Base-by-base conservation (phyloP, 2,329 filamentous ascomycete species). In the Clarireedia paspali region DNA sequence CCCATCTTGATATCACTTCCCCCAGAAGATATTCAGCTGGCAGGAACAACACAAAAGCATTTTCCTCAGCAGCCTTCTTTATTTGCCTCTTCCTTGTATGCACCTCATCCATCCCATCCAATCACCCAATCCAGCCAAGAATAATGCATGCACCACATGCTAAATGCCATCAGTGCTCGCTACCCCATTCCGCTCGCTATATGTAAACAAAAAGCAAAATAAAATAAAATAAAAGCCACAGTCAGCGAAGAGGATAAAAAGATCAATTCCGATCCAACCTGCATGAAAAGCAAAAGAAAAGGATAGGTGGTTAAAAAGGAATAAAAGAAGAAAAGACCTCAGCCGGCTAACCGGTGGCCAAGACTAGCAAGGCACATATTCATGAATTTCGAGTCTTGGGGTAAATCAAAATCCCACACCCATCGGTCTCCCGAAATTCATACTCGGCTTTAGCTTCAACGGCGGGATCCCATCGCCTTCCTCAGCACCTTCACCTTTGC, bases 361-460 rank as follows among this genome's bases (percentile, higher is more conserved):
- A 9, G 9, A n/a, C 40, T 20, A 9, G 40, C 23, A 12, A 20
- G 12, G 6, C 17, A 12, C 9, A 44, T 4, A 4, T 10, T 5
- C 20, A 40, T 15, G 14, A 44, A 44, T 2, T n/a, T 40, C 15
- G 5, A 12, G 3, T 9, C 6, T 9, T 2, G 6, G n/a, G 2
- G 40, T 15, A 23, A 26, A 17, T 55, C 27, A 40, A 20, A 45
- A 44, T 1, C 64, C 64, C 38, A 66, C 55, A 2, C 64, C 64
- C 44, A 66, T 55, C 14, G 64, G 64, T 45, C 42, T 59, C 14
- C 64, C 64, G 57, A 66, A 66, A 55, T 66, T 66, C 38, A 59
- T 45, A 50, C 57, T 65, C 5, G 60, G 54, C 49, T 65, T 66
- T 34, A 66, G n/a, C 46, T 59, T 60, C n/a, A 66, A 50, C 14